Conservation (phyloP, 208 protist species). For the Borovskyia barvae region DNA sequence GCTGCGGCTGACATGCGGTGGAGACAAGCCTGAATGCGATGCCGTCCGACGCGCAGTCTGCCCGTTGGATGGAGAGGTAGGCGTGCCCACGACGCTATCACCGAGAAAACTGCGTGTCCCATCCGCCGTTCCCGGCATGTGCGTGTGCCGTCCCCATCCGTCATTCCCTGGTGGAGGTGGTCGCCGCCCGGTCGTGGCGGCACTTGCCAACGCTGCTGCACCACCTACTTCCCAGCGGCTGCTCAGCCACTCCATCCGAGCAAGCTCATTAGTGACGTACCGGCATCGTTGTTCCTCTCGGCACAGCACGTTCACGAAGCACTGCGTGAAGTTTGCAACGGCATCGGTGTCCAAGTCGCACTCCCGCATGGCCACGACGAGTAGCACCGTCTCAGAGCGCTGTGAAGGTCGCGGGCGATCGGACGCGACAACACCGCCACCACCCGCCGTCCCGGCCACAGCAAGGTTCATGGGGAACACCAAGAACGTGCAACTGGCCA, state of each 20-base stretch:
- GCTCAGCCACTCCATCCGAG: conserved; percentile 42
- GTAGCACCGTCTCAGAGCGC: conserved; percentile 25
- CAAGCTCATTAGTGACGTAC: conserved; percentile 61
- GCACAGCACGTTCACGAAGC: conserved; percentile 76
- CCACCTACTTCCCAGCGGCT: conserved; percentile 30
- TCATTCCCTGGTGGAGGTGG: conserved; percentile 1
- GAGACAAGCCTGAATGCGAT: neutral
- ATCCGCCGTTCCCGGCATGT: no score
- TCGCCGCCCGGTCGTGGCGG: conserved; percentile 3
- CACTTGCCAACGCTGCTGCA: conserved; percentile 14
- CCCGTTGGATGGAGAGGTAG: no score
- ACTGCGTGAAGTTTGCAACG: conserved; percentile 76
- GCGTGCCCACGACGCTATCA: no score
- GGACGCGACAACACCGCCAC: conserved; percentile 2
- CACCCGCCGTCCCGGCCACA: neutral
- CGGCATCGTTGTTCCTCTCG: conserved; percentile 61
- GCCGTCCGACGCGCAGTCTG: no score
- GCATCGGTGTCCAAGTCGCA: conserved; percentile 57
- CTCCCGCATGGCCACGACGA: conserved; percentile 75
- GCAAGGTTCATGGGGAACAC: conserved; percentile 47
- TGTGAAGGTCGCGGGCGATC: conserved; percentile 7
- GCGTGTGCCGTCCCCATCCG: no score
- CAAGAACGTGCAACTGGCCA: conserved; percentile 73
- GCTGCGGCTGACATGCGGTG: neutral
- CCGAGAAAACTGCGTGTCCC: no score